These are phyloP conservation scores for Beauveria caledonica DNA, from an alignment of 2,329 filamentous ascomycete species.

Conservation along the genomic window DNA sequence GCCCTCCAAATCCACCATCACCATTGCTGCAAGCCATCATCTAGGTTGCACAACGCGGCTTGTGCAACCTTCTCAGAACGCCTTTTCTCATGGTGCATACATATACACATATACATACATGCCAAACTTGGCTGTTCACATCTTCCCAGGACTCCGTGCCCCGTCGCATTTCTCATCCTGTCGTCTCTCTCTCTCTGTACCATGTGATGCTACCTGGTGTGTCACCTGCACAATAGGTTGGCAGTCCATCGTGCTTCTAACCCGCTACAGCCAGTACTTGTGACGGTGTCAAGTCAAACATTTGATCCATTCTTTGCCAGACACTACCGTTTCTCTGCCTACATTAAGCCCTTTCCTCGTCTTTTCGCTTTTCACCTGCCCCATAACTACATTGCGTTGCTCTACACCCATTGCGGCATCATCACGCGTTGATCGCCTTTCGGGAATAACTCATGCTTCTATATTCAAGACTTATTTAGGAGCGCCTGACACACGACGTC, in stretches of 20 bases:
- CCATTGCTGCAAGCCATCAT: background rate
- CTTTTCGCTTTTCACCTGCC: too few species aligned
- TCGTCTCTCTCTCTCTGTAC: background rate
- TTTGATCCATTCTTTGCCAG: background rate
- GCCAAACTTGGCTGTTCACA: background rate
- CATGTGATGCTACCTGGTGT: slow-evolving; percentile 2
- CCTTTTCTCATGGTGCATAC: background rate
- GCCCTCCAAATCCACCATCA: background rate
- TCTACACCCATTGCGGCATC: background rate
- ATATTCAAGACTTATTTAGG: too few species aligned
- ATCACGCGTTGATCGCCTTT: too few species aligned
- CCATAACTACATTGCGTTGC: too few species aligned
- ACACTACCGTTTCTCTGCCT: too few species aligned
- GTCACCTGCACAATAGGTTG: background rate
- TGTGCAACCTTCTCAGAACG: background rate
- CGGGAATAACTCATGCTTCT: too few species aligned
- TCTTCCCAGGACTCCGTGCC: background rate
- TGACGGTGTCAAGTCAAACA: background rate
- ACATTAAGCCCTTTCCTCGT: too few species aligned
- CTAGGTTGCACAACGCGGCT: background rate
- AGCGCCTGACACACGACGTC: too few species aligned
- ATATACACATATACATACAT: too few species aligned
- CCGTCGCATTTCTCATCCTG: background rate
- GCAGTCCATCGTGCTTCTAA: background rate
- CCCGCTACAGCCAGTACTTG: background rate